Evolutionary conservation across 2,329 filamentous ascomycete genomes (phyloP).

Genomic region (Byssoonygena ceratinophila): DNA sequence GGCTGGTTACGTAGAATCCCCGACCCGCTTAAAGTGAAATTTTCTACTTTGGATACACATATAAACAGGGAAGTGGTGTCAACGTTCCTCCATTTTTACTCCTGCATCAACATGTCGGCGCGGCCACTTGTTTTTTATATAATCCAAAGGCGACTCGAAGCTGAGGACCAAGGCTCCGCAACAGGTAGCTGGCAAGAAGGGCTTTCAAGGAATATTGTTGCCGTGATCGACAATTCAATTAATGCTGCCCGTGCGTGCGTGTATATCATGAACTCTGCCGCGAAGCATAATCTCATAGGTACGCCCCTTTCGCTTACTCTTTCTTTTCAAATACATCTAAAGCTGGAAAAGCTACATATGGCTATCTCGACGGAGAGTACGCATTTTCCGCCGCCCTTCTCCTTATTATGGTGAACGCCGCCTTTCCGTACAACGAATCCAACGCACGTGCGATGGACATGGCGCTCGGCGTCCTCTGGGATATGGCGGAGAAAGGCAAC

Average conservation of each 20-base stretch:
- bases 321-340: not conserved
- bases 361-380: constrained; percentile 49
- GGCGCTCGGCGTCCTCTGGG: constrained; percentile 38
- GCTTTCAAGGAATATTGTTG: constrained; percentile 40
- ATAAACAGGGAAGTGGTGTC: constrained; percentile 44
- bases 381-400: constrained; percentile 46
- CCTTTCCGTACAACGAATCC: constrained; percentile 39
- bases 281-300: constrained; percentile 43
- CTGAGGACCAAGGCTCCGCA: constrained; percentile 22
- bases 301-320: constrained; percentile 17
- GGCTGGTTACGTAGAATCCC: constrained; percentile 44
- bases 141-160: constrained; percentile 39
- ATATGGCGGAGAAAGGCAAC: constrained; percentile 46
- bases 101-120: constrained; percentile 49
- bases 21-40: constrained; percentile 40
- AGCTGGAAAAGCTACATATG: constrained; percentile 39
- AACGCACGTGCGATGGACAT: constrained; percentile 40
- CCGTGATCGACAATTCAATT: constrained; percentile 45
- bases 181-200: constrained; percentile 38
- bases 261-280: constrained; percentile 41
- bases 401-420: constrained; percentile 46
- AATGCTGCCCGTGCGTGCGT: constrained; percentile 42
- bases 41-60: constrained; percentile 32
- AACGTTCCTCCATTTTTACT: constrained; percentile 46
- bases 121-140: constrained; percentile 46